These are phyloP conservation scores for Pythium folliculosum DNA, from an alignment of 352 stramenopile species.

Conservation along the genomic window DNA sequence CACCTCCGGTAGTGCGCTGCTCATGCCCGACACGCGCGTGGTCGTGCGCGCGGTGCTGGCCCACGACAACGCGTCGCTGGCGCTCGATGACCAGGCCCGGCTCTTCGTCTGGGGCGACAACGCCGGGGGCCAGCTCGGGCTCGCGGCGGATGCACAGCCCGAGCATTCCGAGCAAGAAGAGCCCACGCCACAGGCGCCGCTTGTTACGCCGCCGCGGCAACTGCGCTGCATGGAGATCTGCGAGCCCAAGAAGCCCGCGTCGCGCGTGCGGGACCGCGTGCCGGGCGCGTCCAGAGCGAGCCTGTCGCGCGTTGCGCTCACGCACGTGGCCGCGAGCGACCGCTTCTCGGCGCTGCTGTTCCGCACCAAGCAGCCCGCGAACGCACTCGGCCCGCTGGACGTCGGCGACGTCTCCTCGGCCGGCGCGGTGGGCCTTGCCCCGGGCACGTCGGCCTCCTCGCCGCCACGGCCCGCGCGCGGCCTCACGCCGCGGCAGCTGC, in stretches of 20 bases:
- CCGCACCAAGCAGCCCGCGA: constrained; percentile 34
- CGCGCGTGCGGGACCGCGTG: constrained; percentile 39
- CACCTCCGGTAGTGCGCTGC: not conserved
- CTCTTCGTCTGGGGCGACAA: constrained; percentile 64
- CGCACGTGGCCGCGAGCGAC: constrained; percentile 43
- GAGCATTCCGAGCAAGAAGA: not conserved
- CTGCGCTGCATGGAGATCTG: constrained; percentile 50
- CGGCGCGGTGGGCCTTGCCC: too few relatives aligned
- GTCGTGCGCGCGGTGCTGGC: constrained; percentile 38
- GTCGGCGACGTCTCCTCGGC: too few relatives aligned
- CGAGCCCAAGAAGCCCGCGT: constrained; percentile 21
- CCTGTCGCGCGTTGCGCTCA: constrained; percentile 38
- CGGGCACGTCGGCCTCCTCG: not conserved
- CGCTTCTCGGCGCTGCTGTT: constrained; percentile 54
- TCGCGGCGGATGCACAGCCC: not conserved
- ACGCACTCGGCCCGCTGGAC: not conserved
- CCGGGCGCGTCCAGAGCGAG: constrained; percentile 16
- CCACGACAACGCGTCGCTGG: constrained; percentile 35
- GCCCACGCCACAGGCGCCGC: not conserved
- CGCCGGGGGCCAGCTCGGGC: constrained; percentile 37
- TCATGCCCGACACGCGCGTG: constrained; percentile 36
- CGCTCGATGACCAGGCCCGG: constrained; percentile 47
- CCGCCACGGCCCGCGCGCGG: not conserved
- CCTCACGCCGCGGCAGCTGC: constrained; percentile 3
- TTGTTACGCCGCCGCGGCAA: constrained; percentile 35